A percentile compares a stretch with the other conserved stretches of the same genome.
These are phyloP conservation scores for Xylaria sp. DNA, from an alignment of 2,329 filamentous ascomycete species.

Conservation along the genomic window DNA sequence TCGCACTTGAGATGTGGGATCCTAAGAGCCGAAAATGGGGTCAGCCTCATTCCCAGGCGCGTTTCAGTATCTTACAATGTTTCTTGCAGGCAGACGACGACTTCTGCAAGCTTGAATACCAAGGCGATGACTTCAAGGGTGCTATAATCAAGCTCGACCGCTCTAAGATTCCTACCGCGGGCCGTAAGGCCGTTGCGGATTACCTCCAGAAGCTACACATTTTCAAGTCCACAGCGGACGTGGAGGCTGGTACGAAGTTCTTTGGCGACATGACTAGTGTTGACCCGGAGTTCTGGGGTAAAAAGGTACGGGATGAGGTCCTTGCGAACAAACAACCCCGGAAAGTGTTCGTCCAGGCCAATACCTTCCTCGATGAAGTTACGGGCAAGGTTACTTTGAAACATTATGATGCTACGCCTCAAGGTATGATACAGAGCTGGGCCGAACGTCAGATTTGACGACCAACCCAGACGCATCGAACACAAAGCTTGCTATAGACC, in stretches of 20 bases:
- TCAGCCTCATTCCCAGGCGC: slow-evolving; percentile 88
- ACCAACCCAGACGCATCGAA: neutral
- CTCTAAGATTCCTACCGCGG: slow-evolving; percentile 82
- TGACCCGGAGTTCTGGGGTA: slow-evolving; percentile 81
- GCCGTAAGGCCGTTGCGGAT: slow-evolving; percentile 79
- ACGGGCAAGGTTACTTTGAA: slow-evolving; percentile 75
- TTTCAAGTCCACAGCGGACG: slow-evolving; percentile 89
- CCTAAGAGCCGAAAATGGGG: slow-evolving; percentile 91
- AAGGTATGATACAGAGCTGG: slow-evolving; percentile 86
- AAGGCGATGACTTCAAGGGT: slow-evolving; percentile 75
- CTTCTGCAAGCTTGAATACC: slow-evolving; percentile 83
- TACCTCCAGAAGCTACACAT: slow-evolving; percentile 92
- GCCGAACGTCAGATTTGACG: slow-evolving; percentile 62
- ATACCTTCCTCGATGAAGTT: slow-evolving; percentile 74
- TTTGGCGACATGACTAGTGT: slow-evolving; percentile 86
- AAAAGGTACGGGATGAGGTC: slow-evolving; percentile 76
- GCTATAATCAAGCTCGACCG: slow-evolving; percentile 83
- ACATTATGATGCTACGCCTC: slow-evolving; percentile 82
- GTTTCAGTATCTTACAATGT: slow-evolving; percentile 82
- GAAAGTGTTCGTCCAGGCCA: slow-evolving; percentile 93
- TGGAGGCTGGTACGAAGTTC: slow-evolving; percentile 75
- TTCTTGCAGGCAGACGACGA: slow-evolving; percentile 86
- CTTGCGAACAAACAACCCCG: slow-evolving; percentile 79
- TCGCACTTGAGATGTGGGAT: slow-evolving; percentile 92
- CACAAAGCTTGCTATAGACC: slow-evolving; percentile 6